Base-by-base conservation (phyloP, 306 rosid species). In the Malus asiatica region DNA sequence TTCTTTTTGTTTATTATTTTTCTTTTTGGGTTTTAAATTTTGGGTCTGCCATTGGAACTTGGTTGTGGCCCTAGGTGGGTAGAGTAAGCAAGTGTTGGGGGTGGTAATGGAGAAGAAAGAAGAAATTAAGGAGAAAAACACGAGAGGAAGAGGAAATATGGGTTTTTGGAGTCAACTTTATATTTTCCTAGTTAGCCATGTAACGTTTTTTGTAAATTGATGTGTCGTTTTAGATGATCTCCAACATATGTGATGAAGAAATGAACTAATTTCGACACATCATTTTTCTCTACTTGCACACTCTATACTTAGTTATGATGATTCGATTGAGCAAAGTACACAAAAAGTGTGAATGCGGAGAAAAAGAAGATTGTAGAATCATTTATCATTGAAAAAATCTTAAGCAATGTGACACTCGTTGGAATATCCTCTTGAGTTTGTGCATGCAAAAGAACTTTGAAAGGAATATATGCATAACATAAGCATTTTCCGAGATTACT, bases 141-240 rank as follows among this genome's bases (percentile, higher is more conserved):
- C 12, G 45, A 42, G 45, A 42, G 45, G 11, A 42, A 5, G 32
- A 19, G 55, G 23, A 72, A 27, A 32, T 38, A 77, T 61, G 82
- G 69, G 55, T 71, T 80, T 82, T 71, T 72, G 29, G 73, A 71
- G 78, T 68, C 76, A 76, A 22, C 33, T 5, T 27, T 8, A 23
- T 58, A 2, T 15, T 52, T 32, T 7, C 46, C 27, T 51, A 15
- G 66, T 61, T 14, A 27, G 42, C 59, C 29, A 33, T 19, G 51
- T 77, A 72, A 32, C 82, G 9, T 48, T 80, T 71, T 5, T 74
- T 77, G 85, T 80, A 86, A 83, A 86, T 88, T 86, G 82, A 86
- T 74, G 83, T 77, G 82, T 68, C 88, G 72, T 84, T 84, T 81
- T 66, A 51, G 86, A 79, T 79, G 42, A 53, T 70, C 77, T 35